Evolutionary conservation across 2,329 filamentous ascomycete species (phyloP).

Genomic region (Setomelanomma holmii): DNA sequence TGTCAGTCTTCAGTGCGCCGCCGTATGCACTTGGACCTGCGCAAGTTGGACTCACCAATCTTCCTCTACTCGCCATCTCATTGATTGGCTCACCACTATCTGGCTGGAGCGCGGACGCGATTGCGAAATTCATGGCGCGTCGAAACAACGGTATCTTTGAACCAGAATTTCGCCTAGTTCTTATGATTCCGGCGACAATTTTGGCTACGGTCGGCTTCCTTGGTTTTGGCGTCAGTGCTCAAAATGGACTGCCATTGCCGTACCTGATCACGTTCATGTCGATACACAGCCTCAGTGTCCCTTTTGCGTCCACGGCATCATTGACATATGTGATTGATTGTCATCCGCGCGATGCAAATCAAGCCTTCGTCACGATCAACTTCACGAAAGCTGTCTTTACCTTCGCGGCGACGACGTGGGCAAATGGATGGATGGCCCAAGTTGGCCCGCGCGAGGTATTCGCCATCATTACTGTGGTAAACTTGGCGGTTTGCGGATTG

Average conservation of each 20-base stretch:
- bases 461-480: conserved; percentile 76
- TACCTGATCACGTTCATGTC: conserved; percentile 47
- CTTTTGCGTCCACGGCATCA: conserved; percentile 48
- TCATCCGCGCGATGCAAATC: conserved; percentile 49
- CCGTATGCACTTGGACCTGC: conserved; percentile 85
- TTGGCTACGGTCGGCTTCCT: conserved; percentile 50
- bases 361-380: conserved; percentile 53
- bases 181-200: conserved; percentile 43
- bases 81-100: conserved; percentile 77
- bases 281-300: conserved; percentile 46
- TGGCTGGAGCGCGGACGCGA: conserved; percentile 75
- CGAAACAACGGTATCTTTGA: conserved; percentile 85
- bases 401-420: conserved; percentile 77
- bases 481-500: conserved; percentile 72
- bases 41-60: conserved; percentile 77
- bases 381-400: conserved; percentile 51
- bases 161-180: conserved; percentile 76
- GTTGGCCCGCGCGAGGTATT: conserved; percentile 70
- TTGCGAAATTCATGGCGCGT: conserved; percentile 73
- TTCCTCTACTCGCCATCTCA: conserved; percentile 82
- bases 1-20: conserved; percentile 80
- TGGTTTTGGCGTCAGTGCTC: conserved; percentile 50
- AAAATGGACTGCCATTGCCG: conserved; percentile 32
- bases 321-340: conserved; percentile 54
- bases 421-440: conserved; percentile 71